Evolutionary conservation across 257 asterid species (phyloP), one percentile per base, ranked within the genome.

Genomic region (Verbascum thapsus): DNA sequence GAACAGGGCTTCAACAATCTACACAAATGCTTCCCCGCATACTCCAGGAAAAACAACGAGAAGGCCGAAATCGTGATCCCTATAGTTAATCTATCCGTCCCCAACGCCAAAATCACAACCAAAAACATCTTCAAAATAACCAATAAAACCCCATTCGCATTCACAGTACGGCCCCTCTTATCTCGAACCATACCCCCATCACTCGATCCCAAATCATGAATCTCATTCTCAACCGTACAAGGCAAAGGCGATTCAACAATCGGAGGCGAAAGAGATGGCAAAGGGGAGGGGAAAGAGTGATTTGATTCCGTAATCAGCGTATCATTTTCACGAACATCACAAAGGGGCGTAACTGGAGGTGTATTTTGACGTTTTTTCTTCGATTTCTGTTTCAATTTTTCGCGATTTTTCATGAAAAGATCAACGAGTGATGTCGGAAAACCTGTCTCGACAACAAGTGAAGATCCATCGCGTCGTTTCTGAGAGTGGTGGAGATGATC

Each of bases 371-470:
- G 71, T 66, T 67, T 87, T 64, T 56, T 80, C 75, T 78, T 79
- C 42, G 80, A 67, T 0, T 74, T 34, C 26, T 61, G 81, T 55
- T 64, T 86, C 73, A 84, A 65, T 43, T 83, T 88, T 12, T 78
- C 87, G 8, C 79, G 86, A 53, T 91, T 81, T 64, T 86, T 91
- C 47, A 91, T 82, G 70, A 86, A 80, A 7, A 88, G 84, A 78
- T 91, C 95, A 42, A 91, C 73, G 20, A 91, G 78, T 20, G 95
- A 88, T 4, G 98, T 80, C 0, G 98, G 95, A 60, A 91, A 91
- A 3, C 95, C 92, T 12, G 96, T 86, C 30, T 83, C 87, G 39
- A 91, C 95, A 34, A 84, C 83, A 13, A 88, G 85, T 11, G 90
- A 81, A 10, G 88, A 72, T 1, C 83, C 90, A 37, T 79, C 90